These are phyloP conservation scores for Russula virescens DNA, from an alignment of 768 basidiomycete genomes.

Conservation along the genomic window DNA sequence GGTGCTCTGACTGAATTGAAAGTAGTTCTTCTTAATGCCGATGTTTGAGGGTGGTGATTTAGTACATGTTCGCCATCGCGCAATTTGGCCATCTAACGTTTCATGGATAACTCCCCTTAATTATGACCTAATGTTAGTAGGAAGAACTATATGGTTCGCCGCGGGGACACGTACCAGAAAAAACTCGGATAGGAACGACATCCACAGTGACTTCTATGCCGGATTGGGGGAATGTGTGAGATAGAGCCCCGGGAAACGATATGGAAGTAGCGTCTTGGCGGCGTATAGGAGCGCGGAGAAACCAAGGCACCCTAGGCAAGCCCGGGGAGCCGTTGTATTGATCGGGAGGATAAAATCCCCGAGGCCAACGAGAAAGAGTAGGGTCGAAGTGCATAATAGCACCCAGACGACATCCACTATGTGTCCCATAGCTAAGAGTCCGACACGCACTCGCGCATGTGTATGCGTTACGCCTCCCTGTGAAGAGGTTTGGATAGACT, in stretches of 20 bases:
- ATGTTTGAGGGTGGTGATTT: too few species aligned
- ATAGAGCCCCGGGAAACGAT: neutral
- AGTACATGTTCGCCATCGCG: too few species aligned
- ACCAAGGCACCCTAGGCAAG: neutral
- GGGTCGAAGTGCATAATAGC: neutral
- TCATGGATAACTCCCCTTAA: neutral
- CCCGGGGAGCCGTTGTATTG: neutral
- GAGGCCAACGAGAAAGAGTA: conserved; percentile 1
- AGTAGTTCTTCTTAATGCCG: too few species aligned
- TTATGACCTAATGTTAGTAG: neutral
- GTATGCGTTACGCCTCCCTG: neutral
- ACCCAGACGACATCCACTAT: neutral
- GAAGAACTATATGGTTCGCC: neutral
- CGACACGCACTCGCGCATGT: neutral
- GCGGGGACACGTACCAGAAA: neutral
- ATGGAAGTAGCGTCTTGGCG: neutral
- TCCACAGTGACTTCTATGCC: neutral
- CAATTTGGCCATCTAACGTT: too few species aligned
- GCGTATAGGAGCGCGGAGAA: neutral
- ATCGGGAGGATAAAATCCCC: conserved; percentile 3
- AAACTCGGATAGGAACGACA: neutral
- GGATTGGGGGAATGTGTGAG: neutral
- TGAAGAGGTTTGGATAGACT: neutral
- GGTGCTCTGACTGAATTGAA: too few species aligned
- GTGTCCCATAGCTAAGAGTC: neutral